These are phyloP conservation scores for Quercus lobata DNA, from an alignment of 331 rosid species.

Conservation along the genomic window DNA sequence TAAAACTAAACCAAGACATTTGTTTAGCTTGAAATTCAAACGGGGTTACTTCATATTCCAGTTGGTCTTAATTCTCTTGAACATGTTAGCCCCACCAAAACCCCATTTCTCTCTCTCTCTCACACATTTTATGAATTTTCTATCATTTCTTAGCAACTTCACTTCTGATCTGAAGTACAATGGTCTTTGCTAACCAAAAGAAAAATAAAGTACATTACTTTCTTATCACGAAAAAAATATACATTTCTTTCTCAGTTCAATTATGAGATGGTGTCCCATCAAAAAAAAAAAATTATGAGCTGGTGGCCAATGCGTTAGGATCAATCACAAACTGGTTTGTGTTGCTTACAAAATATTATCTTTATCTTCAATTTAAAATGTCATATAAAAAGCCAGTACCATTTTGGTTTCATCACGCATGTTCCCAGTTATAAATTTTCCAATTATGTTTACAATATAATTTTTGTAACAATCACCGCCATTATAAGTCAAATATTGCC, in stretches of 20 bases:
- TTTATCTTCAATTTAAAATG: background rate
- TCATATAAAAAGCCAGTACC: background rate
- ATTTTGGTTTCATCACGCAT: background rate
- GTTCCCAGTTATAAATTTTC: background rate
- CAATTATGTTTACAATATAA: background rate
- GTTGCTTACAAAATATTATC: background rate
- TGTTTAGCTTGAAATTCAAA: conserved; percentile 1
- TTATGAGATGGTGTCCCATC: background rate
- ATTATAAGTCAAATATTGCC: background rate
- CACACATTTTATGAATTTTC: background rate
- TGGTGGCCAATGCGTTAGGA: background rate
- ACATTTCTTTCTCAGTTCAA: background rate
- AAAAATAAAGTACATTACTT: background rate
- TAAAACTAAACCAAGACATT: no score
- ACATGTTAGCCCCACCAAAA: background rate
- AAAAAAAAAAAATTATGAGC: background rate
- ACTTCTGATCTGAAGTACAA: background rate
- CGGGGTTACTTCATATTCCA: conserved; percentile 25
- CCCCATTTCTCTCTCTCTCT: background rate
- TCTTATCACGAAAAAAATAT: background rate
- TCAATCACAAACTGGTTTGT: background rate
- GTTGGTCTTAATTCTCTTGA: conserved; percentile 16
- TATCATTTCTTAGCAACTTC: background rate
- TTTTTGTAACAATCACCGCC: no score
- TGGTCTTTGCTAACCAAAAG: background rate